Conservation (phyloP, 2,329 filamentous ascomycete genomes). For the Emericellopsis atlantica region DNA sequence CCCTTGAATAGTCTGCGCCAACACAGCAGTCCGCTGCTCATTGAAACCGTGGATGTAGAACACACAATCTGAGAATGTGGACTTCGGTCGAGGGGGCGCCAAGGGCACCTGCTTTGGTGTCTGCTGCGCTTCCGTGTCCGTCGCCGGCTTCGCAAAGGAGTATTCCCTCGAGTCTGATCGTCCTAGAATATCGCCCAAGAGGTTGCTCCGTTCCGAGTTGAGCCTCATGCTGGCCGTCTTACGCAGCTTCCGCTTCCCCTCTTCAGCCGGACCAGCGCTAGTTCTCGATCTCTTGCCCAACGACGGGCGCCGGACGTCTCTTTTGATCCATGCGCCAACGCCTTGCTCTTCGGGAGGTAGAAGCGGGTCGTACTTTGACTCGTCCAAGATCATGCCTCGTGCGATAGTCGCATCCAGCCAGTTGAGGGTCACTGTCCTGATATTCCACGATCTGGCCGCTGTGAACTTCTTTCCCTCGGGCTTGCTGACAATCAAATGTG, state of each 20-base stretch:
- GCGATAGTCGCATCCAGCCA: slow-evolving; percentile 79
- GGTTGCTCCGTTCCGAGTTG: slow-evolving; percentile 61
- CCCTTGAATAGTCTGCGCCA: slow-evolving; percentile 33
- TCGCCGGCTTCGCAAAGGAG: slow-evolving; percentile 12
- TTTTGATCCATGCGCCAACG: slow-evolving; percentile 57
- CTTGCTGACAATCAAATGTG: slow-evolving; percentile 71
- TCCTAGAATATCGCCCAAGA: slow-evolving; percentile 86
- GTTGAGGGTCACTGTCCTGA: slow-evolving; percentile 66
- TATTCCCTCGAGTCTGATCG: slow-evolving; percentile 19
- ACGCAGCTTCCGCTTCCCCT: slow-evolving; percentile 67
- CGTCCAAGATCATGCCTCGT: slow-evolving; percentile 83
- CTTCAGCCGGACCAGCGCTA: slow-evolving; percentile 29
- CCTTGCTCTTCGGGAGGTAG: slow-evolving; percentile 62
- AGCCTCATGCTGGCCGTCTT: slow-evolving; percentile 80
- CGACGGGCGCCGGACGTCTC: slow-evolving; percentile 28
- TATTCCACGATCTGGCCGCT: slow-evolving; percentile 71
- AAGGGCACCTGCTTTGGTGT: slow-evolving; percentile 1
- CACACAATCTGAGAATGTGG: slow-evolving; percentile 40
- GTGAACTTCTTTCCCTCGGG: slow-evolving; percentile 83
- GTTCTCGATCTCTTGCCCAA: slow-evolving; percentile 49
- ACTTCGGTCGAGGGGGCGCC: slow-evolving; percentile 7
- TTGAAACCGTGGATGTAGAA: slow-evolving; percentile 52
- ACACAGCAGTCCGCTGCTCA: slow-evolving; percentile 31
- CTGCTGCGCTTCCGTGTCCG: slow-evolving; percentile 1
- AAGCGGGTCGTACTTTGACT: slow-evolving; percentile 68